Evolutionary conservation across 495 filamentous ascomycete genomes (phyloP), one percentile per base, ranked within the genome.

Genomic region (Penicillium goetzii): DNA sequence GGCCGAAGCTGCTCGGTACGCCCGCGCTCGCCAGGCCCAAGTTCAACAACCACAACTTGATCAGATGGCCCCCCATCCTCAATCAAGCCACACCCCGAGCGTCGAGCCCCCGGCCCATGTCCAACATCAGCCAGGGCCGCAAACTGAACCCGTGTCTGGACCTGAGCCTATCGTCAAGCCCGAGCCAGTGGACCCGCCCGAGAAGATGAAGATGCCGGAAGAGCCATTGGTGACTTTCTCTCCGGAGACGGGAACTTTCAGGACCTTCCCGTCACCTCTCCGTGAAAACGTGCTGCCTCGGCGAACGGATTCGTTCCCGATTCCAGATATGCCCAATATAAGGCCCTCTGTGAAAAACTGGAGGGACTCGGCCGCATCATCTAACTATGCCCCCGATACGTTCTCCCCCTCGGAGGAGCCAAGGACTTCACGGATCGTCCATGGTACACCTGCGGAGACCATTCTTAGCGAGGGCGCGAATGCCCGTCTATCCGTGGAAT

Each of bases 191-290:
- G 62, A 51, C 32, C 74, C 70, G 21, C 68, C 70, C 15, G 69
- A 72, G 59, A 65, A 63, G 68, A 77, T 68, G 67, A 61, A 54
- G 59, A 73, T 63, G 54, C 61, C 71, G 4, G 76, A 66, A 21
- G 74, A 83, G 58, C 74, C 73, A 14, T 49, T 80, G 45, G 71
- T 84, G 19, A 77, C 76, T 1, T 84, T 83, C 58, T 84, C 81
- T 2, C 81, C 81, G 19, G 74, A 68, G 49, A 82, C 80, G 9
- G 81, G 82, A 11, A 85, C 82, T 3, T 84, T 84, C 56, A 77
- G 71, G 32, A 76, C 76, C 4, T 70, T 78, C n/a, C 78, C 80
- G 26, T 80, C 81, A 7, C 80, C 80, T 33, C 40, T 72, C 23
- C 66, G 78, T 45, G 65, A 72, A 60, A 55, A 69, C 64, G 33